Evolutionary conservation across 176 grass and related monocot species (phyloP).

Genomic region (Microstegium vimineum): DNA sequence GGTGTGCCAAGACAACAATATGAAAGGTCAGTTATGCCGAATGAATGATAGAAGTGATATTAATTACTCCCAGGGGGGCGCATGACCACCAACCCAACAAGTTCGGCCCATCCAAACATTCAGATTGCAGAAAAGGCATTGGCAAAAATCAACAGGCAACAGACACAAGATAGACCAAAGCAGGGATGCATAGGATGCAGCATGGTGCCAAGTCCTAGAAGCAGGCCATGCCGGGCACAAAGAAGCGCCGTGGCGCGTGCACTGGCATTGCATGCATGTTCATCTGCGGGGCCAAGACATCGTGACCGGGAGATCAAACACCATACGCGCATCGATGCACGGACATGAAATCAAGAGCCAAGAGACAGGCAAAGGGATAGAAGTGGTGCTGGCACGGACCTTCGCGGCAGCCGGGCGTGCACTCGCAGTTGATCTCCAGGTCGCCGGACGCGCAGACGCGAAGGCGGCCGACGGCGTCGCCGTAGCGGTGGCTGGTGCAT

Average conservation of each 20-base stretch:
- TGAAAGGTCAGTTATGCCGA: constrained; percentile 1
- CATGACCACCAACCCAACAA: constrained; percentile 23
- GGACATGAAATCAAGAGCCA: constrained; percentile 53
- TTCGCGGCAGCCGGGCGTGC: constrained; percentile 86
- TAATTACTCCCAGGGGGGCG: neutral
- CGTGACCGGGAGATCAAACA: constrained; percentile 41
- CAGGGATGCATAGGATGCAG: constrained; percentile 40
- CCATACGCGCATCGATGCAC: constrained; percentile 36
- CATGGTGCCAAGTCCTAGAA: constrained; percentile 19
- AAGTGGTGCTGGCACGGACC: constrained; percentile 45
- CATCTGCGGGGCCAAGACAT: neutral
- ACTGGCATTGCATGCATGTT: constrained; percentile 59
- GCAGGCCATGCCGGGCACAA: constrained; percentile 10
- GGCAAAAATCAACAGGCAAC: constrained; percentile 1
- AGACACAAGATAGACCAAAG: constrained; percentile 21
- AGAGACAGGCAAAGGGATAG: constrained; percentile 1
- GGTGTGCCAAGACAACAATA: constrained; percentile 15
- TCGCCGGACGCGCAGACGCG: constrained; percentile 77
- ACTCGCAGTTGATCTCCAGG: constrained; percentile 85
- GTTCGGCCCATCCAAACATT: constrained; percentile 23
- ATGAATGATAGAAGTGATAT: constrained; percentile 17
- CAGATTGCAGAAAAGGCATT: constrained; percentile 28
- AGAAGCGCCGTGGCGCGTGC: constrained; percentile 21
- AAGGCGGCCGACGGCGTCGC: constrained; percentile 87
- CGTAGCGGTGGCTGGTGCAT: constrained; percentile 97